phyloP scores from a whole-genome alignment of 192 early-diverging fungal genomes.

The Mortierella antarctica region DNA sequence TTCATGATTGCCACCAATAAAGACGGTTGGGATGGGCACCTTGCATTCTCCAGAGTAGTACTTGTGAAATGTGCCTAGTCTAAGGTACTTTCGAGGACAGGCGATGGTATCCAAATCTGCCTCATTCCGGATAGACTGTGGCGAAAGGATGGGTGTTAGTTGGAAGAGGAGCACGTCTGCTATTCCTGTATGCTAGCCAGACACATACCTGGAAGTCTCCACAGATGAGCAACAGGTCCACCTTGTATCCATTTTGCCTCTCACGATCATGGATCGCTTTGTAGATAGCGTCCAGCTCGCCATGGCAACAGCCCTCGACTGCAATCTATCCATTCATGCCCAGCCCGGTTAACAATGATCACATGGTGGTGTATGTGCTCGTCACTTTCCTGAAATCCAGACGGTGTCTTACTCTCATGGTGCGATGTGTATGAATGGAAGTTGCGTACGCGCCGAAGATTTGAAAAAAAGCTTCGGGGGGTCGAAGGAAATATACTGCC shows the following conservation, averaged over 20 bases:
- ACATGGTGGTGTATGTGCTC: background rate
- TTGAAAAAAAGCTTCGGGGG: background rate
- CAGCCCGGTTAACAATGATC: background rate
- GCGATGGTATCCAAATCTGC: constrained; percentile 85
- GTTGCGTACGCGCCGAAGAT: background rate
- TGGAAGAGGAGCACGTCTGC: background rate
- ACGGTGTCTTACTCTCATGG: background rate
- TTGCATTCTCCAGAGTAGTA: constrained; percentile 88
- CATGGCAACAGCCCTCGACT: constrained; percentile 97
- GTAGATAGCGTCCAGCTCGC: constrained; percentile 93
- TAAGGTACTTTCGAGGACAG: constrained; percentile 87
- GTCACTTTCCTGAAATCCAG: background rate
- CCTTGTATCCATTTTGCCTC: constrained; percentile 64
- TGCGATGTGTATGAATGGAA: background rate
- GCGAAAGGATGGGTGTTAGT: background rate
- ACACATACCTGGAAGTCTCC: constrained; percentile 93
- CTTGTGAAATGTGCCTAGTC: constrained; percentile 88
- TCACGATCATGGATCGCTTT: constrained; percentile 72
- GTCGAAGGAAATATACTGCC: too few species aligned
- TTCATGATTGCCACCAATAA: constrained; percentile 99
- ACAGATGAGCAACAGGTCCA: constrained; percentile 95
- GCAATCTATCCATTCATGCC: constrained; percentile 66
- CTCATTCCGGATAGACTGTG: constrained; percentile 78
- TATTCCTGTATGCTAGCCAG: background rate
- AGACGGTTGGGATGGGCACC: constrained; percentile 90